Evolutionary conservation across 306 rosid genomes (phyloP).

Genomic region (Quercus dentata): DNA sequence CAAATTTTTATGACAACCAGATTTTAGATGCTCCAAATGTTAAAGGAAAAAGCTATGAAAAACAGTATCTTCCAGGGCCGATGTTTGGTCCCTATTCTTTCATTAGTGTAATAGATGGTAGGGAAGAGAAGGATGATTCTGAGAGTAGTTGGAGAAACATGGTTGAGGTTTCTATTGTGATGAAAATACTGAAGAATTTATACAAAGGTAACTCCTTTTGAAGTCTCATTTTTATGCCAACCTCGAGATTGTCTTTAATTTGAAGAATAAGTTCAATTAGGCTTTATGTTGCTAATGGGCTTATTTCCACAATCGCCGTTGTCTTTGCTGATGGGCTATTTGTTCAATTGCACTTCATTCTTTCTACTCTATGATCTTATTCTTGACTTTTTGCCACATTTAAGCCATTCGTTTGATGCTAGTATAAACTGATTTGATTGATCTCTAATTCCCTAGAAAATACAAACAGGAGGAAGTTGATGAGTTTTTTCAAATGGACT

Average conservation of each 20-base stretch:
- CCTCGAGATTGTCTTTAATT: too few relatives aligned
- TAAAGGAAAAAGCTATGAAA: constrained; percentile 32
- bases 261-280: too few relatives aligned
- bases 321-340: neutral
- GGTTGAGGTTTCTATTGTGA: constrained; percentile 61
- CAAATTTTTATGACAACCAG: constrained; percentile 43
- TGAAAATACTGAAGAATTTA: constrained; percentile 46
- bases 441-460: neutral
- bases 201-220: constrained; percentile 41
- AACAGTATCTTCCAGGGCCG: constrained; percentile 45
- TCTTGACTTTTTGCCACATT: neutral
- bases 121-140: constrained; percentile 65
- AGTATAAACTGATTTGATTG: neutral
- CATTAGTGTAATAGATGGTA: constrained; percentile 62
- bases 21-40: constrained; percentile 61
- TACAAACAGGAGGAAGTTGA: neutral
- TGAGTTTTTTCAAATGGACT: neutral
- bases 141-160: constrained; percentile 63
- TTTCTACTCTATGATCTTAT: neutral
- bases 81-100: constrained; percentile 82
- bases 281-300: neutral
- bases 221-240: neutral
- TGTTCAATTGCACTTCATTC: too few relatives aligned
- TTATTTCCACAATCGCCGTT: neutral
- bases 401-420: neutral